These are phyloP conservation scores for Suillus occidentalis DNA, from an alignment of 768 basidiomycete species.

Conservation along the genomic window DNA sequence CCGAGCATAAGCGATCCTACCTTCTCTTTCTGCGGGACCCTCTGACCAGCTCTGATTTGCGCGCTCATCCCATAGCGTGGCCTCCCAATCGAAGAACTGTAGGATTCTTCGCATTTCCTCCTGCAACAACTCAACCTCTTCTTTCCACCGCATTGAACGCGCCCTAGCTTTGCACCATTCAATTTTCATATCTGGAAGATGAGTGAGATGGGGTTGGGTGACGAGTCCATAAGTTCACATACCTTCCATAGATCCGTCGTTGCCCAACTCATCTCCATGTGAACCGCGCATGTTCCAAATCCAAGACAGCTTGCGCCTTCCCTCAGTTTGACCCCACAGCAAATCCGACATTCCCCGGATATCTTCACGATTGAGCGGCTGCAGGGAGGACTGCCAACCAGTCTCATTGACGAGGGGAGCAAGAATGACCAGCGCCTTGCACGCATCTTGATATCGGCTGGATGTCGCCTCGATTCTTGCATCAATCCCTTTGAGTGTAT, in stretches of 20 bases:
- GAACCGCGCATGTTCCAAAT: conserved; percentile 1
- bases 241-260: not conserved
- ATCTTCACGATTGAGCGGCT: not conserved
- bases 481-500: not conserved
- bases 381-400: not conserved
- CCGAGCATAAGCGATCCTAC: not conserved
- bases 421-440: not conserved
- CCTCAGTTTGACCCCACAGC: not conserved
- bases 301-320: conserved; percentile 5
- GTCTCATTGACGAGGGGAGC: not conserved
- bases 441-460: not conserved
- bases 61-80: not conserved
- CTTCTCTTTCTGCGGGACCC: not conserved
- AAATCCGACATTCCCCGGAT: conserved; percentile 3
- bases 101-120: conserved; percentile 14
- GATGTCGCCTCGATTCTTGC: not conserved
- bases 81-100: conserved; percentile 8
- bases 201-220: not conserved
- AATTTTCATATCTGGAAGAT: conserved; percentile 5
- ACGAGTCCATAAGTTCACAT: not conserved
- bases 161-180: conserved; percentile 12
- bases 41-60: not conserved
- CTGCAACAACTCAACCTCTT: conserved; percentile 11
- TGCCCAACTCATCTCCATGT: not conserved
- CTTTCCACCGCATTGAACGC: conserved; percentile 11